Base-by-base conservation (phyloP, 331 rosid genomes). In the Malus hybrid region DNA sequence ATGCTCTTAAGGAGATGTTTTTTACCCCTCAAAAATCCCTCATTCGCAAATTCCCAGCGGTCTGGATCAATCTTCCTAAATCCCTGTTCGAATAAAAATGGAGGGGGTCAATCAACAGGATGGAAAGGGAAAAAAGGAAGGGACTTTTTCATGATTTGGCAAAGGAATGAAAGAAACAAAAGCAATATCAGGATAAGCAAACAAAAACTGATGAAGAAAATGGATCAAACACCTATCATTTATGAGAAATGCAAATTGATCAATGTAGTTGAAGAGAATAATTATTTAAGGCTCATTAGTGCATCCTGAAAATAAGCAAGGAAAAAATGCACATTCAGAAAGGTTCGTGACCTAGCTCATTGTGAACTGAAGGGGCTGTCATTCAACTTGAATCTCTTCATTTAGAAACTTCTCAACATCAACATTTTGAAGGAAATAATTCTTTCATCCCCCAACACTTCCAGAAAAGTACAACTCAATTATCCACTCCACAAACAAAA, bases 1-100 rank as follows among this genome's bases (percentile, higher is more conserved):
- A 93, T 93, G 77, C 67, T 87, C 97, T 52, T 88, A 56, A 93
- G 97, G 84, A 89, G 88, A 84, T 93, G 96, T 76, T 93, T 93
- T 80, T 91, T 93, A 75, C 96, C 98, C 80, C 93, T 88, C 84
- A 93, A 81, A 78, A 93, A 93, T 28, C 93, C 96, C 81, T 91
- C 98, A 72, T 93, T 91, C 39, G 98, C 98, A 82, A 93, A 93
- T 83, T 93, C 98, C 98, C 98, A 93, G 68, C 96, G 91, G 79
- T 93, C 98, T 50, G 98, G 98, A 87, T 93, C 97, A 24, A 93
- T 96, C 83, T 93, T 93, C 84, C 98, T 90, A 69, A 93, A 93
- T 52, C 98, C 98, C 98, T 93, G 80, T 69, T 79, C 33, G 58
- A 84, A 58, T 29, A 29, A 81, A 62, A 71, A 64, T 70, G 46